Percentiles rank a stretch among this genome's conserved stretches.
phyloP scores from a whole-genome alignment of 139 green algal species.

The Marvania coccoides region DNA sequence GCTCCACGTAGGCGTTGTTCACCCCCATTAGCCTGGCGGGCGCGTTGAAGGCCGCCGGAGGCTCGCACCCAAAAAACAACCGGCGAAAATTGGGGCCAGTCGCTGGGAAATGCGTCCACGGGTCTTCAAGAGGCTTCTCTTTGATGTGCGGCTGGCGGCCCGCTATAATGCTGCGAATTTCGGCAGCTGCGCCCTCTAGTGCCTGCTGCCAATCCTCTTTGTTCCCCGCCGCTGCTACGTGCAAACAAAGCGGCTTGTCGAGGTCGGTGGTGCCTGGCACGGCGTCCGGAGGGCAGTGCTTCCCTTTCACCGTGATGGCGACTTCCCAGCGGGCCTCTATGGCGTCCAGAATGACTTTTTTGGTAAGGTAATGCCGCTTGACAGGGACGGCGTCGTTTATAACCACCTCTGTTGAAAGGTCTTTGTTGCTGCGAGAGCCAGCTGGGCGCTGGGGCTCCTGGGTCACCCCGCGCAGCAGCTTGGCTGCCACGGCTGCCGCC shows the following conservation, averaged over 20 bases:
- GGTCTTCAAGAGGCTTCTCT: neutral
- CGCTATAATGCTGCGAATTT: neutral
- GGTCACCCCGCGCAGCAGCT: neutral
- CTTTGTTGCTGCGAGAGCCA: neutral
- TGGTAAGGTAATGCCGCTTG: neutral
- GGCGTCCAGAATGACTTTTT: slow-evolving; percentile 1
- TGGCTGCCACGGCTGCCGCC: neutral
- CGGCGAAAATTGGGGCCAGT: neutral
- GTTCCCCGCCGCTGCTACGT: slow-evolving; percentile 1
- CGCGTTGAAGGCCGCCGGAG: neutral
- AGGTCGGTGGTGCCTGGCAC: neutral
- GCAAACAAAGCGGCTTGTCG: slow-evolving; percentile 6
- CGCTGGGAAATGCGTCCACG: neutral
- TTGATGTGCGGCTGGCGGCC: neutral
- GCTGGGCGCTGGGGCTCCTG: neutral
- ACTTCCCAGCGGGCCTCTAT: slow-evolving; percentile 13
- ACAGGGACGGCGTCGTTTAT: slow-evolving; percentile 7
- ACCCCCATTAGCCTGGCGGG: neutral
- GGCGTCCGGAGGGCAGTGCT: slow-evolving; percentile 8
- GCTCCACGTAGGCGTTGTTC: slow-evolving; percentile 1
- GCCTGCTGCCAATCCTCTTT: neutral
- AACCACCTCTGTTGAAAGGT: neutral
- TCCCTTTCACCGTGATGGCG: neutral
- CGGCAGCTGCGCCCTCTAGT: neutral
- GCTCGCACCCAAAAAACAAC: neutral